Base-by-base conservation (phyloP, 2,329 filamentous ascomycete species). In the Colletotrichum tamarilloi region DNA sequence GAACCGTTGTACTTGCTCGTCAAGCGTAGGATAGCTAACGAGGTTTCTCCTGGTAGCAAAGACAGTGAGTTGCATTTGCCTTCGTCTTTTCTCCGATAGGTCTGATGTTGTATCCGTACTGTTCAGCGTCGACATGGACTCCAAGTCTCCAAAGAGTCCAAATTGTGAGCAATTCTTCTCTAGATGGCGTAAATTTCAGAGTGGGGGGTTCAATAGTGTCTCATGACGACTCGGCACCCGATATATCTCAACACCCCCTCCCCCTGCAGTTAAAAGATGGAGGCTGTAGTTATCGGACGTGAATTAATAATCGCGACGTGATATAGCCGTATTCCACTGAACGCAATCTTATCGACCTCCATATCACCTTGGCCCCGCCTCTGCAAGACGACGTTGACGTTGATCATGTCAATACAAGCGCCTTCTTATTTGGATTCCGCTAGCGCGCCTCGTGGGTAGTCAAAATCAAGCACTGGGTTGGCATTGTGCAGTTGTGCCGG, bases 71-170 rank as follows among this genome's bases (percentile, higher is more conserved):
- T 42, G 60, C 60, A n/a, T 49, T 49, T 49, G 22, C 35, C 14
- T n/a, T 12, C 9, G 19, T 26, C 46, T 58, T 55, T 73, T 73
- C 60, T 64, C 69, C 67, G 67, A 71, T 73, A 73, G 71, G 71
- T 19, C 26, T 66, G 42, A 60, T 14, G 55, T 3, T 49, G 42
- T 11, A 49, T 49, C 42, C 42, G 38, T 8, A 22, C 22, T 71
- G 32, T 66, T 49, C 42, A 66, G 67, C 60, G 52, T 64, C 52
- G 12, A 42, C 14, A 8, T 49, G 30, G 60, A 46, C 28, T 58
- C 55, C 55, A 73, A 22, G 12, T 5, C 22, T 35, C 53, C 38
- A 42, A 35, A 62, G 35, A 6, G 38, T 49, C 42, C 19, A 49
- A 49, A 19, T 49, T 49, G 42, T 49, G 8, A 22, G 42, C n/a